Conservation (phyloP, 164 flowering plant species). For the Sextonia rubra region DNA sequence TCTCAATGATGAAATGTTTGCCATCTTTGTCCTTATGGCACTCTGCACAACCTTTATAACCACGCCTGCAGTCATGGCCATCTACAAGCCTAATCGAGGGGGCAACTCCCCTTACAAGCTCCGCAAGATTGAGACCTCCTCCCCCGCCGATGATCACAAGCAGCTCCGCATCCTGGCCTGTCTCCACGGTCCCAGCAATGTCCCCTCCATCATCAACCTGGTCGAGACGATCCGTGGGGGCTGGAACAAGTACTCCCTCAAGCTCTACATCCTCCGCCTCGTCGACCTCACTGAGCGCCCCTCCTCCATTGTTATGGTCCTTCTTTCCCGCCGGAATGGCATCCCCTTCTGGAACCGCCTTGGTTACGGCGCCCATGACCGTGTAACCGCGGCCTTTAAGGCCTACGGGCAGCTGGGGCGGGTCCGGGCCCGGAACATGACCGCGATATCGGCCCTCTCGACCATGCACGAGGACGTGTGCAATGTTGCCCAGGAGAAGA, state of each 20-base stretch:
- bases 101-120: slow-evolving; percentile 6
- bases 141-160: background rate
- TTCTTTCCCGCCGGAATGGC: slow-evolving; percentile 44
- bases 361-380: slow-evolving; percentile 5
- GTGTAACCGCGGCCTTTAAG: slow-evolving; percentile 16
- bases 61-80: slow-evolving; percentile 59
- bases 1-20: slow-evolving; percentile 61
- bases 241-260: slow-evolving; percentile 23
- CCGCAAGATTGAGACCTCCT: slow-evolving; percentile 13
- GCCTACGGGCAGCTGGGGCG: slow-evolving; percentile 32
- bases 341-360: slow-evolving; percentile 29
- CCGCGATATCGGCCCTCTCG: slow-evolving; percentile 47
- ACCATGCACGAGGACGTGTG: slow-evolving; percentile 84
- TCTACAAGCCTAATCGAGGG: slow-evolving; percentile 48
- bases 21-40: slow-evolving; percentile 79
- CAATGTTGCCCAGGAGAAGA: slow-evolving; percentile 57
- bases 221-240: slow-evolving; percentile 41
- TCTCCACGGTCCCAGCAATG: slow-evolving; percentile 47
- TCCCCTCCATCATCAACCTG: slow-evolving; percentile 48
- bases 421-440: slow-evolving; percentile 52
- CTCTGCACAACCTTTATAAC: slow-evolving; percentile 76
- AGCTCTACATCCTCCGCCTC: slow-evolving; percentile 55
- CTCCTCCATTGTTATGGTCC: slow-evolving; percentile 63
- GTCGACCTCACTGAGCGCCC: slow-evolving; percentile 69
- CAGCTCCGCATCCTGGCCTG: slow-evolving; percentile 58